Evolutionary conservation across 1,139 yeast species (phyloP), one percentile per base, ranked within the genome.

Genomic region (Chernovozyma aurita): DNA sequence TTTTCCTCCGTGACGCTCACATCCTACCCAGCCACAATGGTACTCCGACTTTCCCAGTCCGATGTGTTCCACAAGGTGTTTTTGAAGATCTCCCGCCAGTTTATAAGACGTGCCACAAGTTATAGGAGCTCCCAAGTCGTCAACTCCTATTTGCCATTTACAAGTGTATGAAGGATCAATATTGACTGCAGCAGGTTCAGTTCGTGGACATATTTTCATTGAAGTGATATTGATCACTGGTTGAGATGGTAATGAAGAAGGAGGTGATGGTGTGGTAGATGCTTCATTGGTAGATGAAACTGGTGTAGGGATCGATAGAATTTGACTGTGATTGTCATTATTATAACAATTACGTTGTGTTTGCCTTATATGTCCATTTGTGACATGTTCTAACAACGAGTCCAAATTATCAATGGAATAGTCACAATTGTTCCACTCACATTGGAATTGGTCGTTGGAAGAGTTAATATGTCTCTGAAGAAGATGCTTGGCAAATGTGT

Each of bases 351-450:
- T 18, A 8, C 6, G 30, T 7, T 9, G 20, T 8, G 20, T 7
- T 16, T 11, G 30, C 5, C 24, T 22, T 24, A 32, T 70, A 73
- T 12, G 70, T 59, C 35, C 28, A 13, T 13, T 26, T 6, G 76
- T 73, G 38, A 85, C 67, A 57, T 86, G 95, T 34, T 69, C 62
- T 15, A 84, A 58, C 30, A 86, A 62, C 3, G 73, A 57, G 29
- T 76, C 62, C 30, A 80, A 53, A 46, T 78, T 78, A 16, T 60
- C 50, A 29, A 83, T 70, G 30, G 66, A 61, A 50, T 66, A 82
- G 35, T 71, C 63, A 65, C 95, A 86, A 37, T 78, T 70, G 42
- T 65, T 62, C 95, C 95, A 85, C 52, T 80, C 86, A 62, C 95
- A 86, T 34, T 61, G 76, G 48, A 48, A 65, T 9, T 35, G 39